Conservation (phyloP, 2,329 filamentous ascomycete species). For the Verruconis gallopava region DNA sequence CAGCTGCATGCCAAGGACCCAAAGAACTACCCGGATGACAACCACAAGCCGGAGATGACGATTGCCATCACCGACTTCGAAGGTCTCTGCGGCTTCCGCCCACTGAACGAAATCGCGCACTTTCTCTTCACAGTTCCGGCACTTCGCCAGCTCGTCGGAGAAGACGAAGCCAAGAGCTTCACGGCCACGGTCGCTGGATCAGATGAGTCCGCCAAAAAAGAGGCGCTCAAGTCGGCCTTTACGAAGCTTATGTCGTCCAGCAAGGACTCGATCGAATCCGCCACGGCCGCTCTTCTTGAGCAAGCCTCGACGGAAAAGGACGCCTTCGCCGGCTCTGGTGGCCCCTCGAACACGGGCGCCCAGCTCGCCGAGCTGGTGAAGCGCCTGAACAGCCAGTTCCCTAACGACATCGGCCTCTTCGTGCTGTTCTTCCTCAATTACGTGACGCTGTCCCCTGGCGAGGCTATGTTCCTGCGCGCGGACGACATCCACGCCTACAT, state of each 20-base stretch:
- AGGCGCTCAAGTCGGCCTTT: constrained; percentile 63
- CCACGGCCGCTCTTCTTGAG: constrained; percentile 55
- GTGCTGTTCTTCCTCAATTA: constrained; percentile 97
- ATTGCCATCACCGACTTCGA: constrained; percentile 96
- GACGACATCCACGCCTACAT: constrained; percentile 97
- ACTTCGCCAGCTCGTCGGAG: constrained; percentile 34
- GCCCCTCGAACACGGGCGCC: constrained; percentile 52
- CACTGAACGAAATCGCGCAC: constrained; percentile 71
- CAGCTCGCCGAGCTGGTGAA: constrained; percentile 65
- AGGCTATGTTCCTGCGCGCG: constrained; percentile 90
- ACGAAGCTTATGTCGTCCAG: constrained; percentile 68
- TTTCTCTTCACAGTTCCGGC: constrained; percentile 57
- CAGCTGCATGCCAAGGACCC: constrained; percentile 73
- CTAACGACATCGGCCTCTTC: constrained; percentile 81
- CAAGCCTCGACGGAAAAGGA: constrained; percentile 55
- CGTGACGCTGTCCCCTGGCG: constrained; percentile 72
- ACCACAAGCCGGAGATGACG: constrained; percentile 99
- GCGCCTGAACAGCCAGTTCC: constrained; percentile 72
- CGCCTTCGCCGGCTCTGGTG: constrained; percentile 63
- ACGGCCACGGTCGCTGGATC: constrained; percentile 39
- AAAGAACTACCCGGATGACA: constrained; percentile 93
- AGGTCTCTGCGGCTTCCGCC: constrained; percentile 89
- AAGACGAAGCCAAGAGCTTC: constrained; percentile 33
- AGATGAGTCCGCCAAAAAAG: constrained; percentile 52
- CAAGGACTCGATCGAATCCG: constrained; percentile 49